A percentile compares a stretch with the other conserved stretches of the same genome.
Evolutionary conservation across 2,329 filamentous ascomycete genomes (phyloP).

Genomic region (Pezicula rhizophila): DNA sequence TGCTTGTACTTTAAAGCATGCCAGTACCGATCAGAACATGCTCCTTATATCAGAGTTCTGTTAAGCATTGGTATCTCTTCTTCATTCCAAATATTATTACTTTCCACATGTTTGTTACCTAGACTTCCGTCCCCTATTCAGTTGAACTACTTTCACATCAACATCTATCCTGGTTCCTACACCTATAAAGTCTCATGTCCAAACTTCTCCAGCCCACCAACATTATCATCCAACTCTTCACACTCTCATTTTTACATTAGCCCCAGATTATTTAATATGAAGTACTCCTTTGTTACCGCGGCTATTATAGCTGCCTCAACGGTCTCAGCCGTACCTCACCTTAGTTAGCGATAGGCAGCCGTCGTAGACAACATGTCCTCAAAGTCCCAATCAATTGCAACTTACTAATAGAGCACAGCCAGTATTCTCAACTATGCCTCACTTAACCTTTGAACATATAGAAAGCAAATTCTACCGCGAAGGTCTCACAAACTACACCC

Average conservation of each 20-base stretch:
- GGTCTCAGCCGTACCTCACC: slow-evolving; percentile 12
- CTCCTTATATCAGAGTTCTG: too few relatives aligned
- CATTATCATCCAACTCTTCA: slow-evolving; percentile 1
- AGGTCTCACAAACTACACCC: slow-evolving; percentile 50
- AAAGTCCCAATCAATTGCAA: neutral
- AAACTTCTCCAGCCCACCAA: too few relatives aligned
- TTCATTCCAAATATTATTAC: too few relatives aligned
- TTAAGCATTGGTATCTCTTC: too few relatives aligned
- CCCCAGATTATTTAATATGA: slow-evolving; percentile 10
- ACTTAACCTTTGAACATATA: slow-evolving; percentile 45
- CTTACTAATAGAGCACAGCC: slow-evolving; percentile 1
- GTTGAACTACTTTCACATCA: too few relatives aligned
- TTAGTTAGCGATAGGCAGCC: slow-evolving; percentile 3
- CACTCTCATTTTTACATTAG: slow-evolving; percentile 1
- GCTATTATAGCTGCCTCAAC: slow-evolving; percentile 12
- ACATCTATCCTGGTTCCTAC: too few relatives aligned
- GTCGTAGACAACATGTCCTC: slow-evolving; percentile 10
- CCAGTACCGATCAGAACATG: too few relatives aligned
- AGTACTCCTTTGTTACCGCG: slow-evolving; percentile 12
- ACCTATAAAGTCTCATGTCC: too few relatives aligned
- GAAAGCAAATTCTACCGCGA: slow-evolving; percentile 58
- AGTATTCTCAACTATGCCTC: slow-evolving; percentile 41
- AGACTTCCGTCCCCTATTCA: too few relatives aligned
- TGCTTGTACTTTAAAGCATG: too few relatives aligned
- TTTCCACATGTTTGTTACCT: too few relatives aligned